Evolutionary conservation across 495 filamentous ascomycete genomes (phyloP).

Genomic region (Bacidia rubella): DNA sequence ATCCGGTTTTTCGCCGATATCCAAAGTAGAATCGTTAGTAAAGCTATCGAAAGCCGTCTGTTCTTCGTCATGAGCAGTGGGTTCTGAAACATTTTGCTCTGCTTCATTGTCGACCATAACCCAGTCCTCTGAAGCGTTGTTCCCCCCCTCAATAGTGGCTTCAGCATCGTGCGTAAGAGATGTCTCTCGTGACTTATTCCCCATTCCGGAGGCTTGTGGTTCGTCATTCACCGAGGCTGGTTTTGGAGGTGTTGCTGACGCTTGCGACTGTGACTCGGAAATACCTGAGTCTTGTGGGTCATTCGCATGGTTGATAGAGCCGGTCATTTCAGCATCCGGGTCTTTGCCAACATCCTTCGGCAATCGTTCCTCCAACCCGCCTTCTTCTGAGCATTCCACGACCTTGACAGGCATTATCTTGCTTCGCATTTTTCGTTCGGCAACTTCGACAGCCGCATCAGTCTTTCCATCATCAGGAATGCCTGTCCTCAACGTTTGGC

Average conservation of each 20-base stretch:
- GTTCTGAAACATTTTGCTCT: constrained; percentile 15
- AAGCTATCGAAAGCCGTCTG: constrained; percentile 10
- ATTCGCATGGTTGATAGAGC: background rate
- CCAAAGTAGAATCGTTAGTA: constrained; percentile 9
- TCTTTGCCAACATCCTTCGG: constrained; percentile 17
- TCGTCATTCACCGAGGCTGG: background rate
- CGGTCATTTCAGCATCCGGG: constrained; percentile 13
- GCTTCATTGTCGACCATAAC: constrained; percentile 42
- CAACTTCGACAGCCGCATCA: constrained; percentile 45
- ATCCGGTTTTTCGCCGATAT: constrained; percentile 7
- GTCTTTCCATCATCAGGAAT: constrained; percentile 17
- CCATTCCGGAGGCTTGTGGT: background rate
- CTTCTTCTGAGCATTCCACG: constrained; percentile 54
- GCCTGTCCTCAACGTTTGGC: background rate
- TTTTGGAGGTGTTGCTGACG: background rate
- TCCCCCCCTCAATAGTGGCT: constrained; percentile 7
- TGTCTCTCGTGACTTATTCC: background rate
- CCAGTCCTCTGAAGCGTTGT: constrained; percentile 41
- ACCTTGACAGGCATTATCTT: constrained; percentile 44
- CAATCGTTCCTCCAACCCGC: constrained; percentile 52
- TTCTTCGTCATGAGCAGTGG: constrained; percentile 18
- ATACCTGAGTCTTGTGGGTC: background rate
- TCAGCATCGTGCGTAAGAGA: background rate
- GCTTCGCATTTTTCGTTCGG: constrained; percentile 43
- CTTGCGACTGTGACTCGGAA: background rate